Conservation (phyloP, 208 protist species). For the Crithidia sp. region DNA sequence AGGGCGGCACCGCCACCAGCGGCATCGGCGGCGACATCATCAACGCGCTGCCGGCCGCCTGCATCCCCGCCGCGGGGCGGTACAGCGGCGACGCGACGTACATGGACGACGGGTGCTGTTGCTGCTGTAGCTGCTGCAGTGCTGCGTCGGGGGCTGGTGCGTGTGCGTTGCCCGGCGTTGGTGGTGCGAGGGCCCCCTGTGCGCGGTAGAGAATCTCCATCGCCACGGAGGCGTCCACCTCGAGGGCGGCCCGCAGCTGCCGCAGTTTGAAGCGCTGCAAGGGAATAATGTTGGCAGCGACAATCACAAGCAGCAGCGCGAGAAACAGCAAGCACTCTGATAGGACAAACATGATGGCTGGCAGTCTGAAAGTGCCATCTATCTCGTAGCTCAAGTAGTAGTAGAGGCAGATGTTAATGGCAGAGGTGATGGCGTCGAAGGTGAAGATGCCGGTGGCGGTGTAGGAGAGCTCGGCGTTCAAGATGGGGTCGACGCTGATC, state of each 20-base stretch:
- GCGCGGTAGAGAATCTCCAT: constrained; percentile 22
- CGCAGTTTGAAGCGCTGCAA: constrained; percentile 20
- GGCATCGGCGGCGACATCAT: not conserved
- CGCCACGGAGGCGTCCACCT: constrained; percentile 21
- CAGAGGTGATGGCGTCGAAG: not conserved
- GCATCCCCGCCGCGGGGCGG: constrained; percentile 5
- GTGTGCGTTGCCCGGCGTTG: not conserved
- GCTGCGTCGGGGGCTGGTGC: not conserved
- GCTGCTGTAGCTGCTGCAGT: not conserved
- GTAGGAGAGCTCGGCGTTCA: not conserved
- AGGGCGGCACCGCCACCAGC: not conserved
- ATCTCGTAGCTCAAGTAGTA: not conserved
- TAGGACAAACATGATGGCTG: not conserved
- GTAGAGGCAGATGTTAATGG: not conserved
- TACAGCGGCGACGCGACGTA: constrained; percentile 5
- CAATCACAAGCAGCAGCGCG: not conserved
- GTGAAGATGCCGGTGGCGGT: not conserved
- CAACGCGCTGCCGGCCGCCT: not conserved
- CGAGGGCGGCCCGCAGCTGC: constrained; percentile 11
- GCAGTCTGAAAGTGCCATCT: not conserved
- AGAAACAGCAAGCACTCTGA: not conserved
- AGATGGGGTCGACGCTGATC: not conserved
- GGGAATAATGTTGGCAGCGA: constrained; percentile 1
- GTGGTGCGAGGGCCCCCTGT: constrained; percentile 7
- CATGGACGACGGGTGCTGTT: not conserved